These are phyloP conservation scores for Coniochaeta prunicola DNA, from an alignment of 2,329 filamentous ascomycete species.

Conservation along the genomic window DNA sequence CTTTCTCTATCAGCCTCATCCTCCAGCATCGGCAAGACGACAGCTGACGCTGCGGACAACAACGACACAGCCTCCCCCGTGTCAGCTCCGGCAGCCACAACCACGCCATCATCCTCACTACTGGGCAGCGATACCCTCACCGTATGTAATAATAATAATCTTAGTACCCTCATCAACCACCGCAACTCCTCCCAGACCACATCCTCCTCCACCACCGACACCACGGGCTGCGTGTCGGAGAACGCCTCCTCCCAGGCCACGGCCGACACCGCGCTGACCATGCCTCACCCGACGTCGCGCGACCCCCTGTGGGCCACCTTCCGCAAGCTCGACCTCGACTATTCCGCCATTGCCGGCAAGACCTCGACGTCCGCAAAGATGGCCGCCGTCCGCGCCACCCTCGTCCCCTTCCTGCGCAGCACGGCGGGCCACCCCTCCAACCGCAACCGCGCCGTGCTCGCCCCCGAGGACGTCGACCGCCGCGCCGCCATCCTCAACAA, in stretches of 20 bases:
- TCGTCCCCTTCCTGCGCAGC: slow-evolving; percentile 71
- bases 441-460: slow-evolving; percentile 39
- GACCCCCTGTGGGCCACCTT: slow-evolving; percentile 51
- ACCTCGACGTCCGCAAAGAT: slow-evolving; percentile 56
- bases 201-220: slow-evolving; percentile 17
- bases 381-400: slow-evolving; percentile 60
- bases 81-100: neutral
- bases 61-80: neutral
- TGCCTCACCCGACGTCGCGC: slow-evolving; percentile 30
- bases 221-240: slow-evolving; percentile 16
- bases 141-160: slow-evolving; percentile 2
- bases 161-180: slow-evolving; percentile 6
- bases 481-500: slow-evolving; percentile 75
- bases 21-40: neutral
- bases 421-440: slow-evolving; percentile 63
- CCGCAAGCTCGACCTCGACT: slow-evolving; percentile 44
- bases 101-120: neutral
- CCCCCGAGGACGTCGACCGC: slow-evolving; percentile 76
- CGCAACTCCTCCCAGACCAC: slow-evolving; percentile 16
- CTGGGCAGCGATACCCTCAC: neutral
- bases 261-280: slow-evolving; percentile 39
- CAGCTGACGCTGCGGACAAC: neutral
- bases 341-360: slow-evolving; percentile 59
- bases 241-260: slow-evolving; percentile 25
- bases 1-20: slow-evolving; percentile 11